Base-by-base conservation (phyloP, 1,139 yeast genomes). In the Saccharomycopsis crataegensis region DNA sequence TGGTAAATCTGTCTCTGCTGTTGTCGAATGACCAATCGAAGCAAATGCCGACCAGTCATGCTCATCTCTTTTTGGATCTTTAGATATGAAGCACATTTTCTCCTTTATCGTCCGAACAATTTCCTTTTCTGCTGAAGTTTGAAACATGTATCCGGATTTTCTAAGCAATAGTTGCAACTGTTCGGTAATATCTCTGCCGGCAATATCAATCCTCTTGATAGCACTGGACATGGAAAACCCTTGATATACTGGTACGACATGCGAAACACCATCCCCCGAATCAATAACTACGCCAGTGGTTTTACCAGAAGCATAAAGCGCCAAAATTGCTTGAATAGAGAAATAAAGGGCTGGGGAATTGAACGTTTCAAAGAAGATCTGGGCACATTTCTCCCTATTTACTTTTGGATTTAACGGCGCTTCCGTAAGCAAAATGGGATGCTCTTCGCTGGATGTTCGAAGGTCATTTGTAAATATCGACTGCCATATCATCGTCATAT, bases 261-360 rank as follows among this genome's bases (percentile, higher is more conserved):
- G 93, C 47, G 86, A 79, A 31, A 89, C 96, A 3, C 97, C 97
- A 65, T 91, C 98, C 3, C 98, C 98, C 43, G 86, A 79, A 65
- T 91, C 97, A 12, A 91, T 67, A 9, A 89, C 96, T 43, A 88
- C 79, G 0, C 98, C 98, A 0, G 96, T 90, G 2, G 97, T 91
- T 60, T 90, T 72, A 0, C 98, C 98, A 2, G 88, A 79, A 0
- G 97, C 91, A 69, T 91, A 91, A 40, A 91, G 71, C 1, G 96
- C 79, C 52, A 91, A 71, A 12, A 90, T 91, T 0, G 96, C 94
- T 61, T 90, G 97, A 48, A 87, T 77, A 2, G 90, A 80, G 16
- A 89, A 71, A 65, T 88, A 88, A n/a, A 89, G 64, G 8, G 96
- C 91, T 1, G 96, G 96, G n/a, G 86, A 80, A 61, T 82, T 82